Percentiles rank a stretch among this genome's conserved stretches.
These are phyloP conservation scores for Melampsora medusae DNA, from an alignment of 1,284 basidiomycete genomes.

Conservation along the genomic window DNA sequence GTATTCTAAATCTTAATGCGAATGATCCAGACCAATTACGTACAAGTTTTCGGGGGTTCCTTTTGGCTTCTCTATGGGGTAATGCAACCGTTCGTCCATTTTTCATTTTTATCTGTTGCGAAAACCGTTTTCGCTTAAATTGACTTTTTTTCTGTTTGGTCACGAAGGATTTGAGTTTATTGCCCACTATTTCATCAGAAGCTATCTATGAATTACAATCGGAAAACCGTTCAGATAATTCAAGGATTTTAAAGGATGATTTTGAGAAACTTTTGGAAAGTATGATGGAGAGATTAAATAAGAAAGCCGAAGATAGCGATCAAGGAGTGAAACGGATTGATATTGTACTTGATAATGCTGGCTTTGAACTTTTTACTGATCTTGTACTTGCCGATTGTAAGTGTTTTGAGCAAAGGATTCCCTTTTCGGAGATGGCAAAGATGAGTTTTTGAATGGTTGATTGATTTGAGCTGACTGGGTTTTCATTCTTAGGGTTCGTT, in stretches of 20 bases:
- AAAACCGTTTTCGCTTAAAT: neutral
- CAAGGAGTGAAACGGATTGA: constrained; percentile 69
- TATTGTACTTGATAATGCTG: constrained; percentile 88
- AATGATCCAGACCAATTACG: constrained; percentile 62
- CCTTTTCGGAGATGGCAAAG: too few relatives aligned
- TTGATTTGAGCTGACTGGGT: neutral
- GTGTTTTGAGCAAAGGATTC: too few relatives aligned
- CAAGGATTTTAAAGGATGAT: constrained; percentile 80
- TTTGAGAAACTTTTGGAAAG: constrained; percentile 70
- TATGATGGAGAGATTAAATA: constrained; percentile 61
- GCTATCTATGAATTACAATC: constrained; percentile 81
- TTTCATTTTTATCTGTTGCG: neutral
- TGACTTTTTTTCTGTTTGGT: neutral
- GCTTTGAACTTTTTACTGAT: constrained; percentile 94
- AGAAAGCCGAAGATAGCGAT: constrained; percentile 45
- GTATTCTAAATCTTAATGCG: neutral
- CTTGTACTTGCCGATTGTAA: constrained; percentile 87
- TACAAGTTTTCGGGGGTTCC: constrained; percentile 75
- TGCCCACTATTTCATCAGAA: constrained; percentile 72
- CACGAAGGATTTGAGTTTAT: constrained; percentile 71
- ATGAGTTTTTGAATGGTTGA: neutral
- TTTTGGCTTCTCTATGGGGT: constrained; percentile 76
- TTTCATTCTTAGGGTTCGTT: constrained; percentile 60
- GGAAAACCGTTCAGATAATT: constrained; percentile 70
- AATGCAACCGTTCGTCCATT: constrained; percentile 52